Evolutionary conservation across 495 filamentous ascomycete species (phyloP).

Genomic region (Neurospora sp.): DNA sequence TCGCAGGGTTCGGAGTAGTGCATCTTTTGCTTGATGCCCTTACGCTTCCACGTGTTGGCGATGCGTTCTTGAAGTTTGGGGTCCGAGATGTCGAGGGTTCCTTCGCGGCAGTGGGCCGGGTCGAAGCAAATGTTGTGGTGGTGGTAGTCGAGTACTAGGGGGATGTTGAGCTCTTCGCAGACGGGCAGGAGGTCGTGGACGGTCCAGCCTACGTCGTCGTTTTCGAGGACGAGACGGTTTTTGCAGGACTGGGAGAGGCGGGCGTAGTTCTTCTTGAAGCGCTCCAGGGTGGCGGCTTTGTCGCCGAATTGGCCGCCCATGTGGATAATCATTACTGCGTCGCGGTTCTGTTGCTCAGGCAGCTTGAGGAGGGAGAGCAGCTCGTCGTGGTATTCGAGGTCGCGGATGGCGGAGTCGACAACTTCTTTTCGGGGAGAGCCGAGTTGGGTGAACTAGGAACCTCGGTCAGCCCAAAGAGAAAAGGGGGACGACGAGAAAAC

Average conservation of each 20-base stretch:
- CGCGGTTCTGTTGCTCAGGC: conserved; percentile 68
- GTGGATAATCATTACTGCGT: conserved; percentile 91
- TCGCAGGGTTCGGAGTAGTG: conserved; percentile 81
- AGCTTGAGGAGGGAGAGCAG: conserved; percentile 69
- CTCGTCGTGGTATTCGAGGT: conserved; percentile 86
- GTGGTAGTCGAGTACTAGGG: conserved; percentile 85
- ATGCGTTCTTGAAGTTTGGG: conserved; percentile 50
- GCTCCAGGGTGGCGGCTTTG: conserved; percentile 68
- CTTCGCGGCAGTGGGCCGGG: conserved; percentile 59
- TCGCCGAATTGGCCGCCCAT: conserved; percentile 90
- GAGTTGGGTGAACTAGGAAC: conserved; percentile 65
- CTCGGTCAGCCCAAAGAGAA: too few relatives aligned
- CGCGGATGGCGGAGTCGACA: conserved; percentile 62
- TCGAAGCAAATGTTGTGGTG: conserved; percentile 95
- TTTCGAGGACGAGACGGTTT: conserved; percentile 78
- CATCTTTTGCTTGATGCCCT: conserved; percentile 89
- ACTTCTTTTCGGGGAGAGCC: conserved; percentile 70
- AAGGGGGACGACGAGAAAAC: too few relatives aligned
- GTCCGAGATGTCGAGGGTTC: conserved; percentile 75
- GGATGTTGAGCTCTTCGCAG: conserved; percentile 89
- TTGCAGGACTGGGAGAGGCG: conserved; percentile 55
- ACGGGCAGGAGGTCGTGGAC: conserved; percentile 87
- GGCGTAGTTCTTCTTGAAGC: conserved; percentile 73
- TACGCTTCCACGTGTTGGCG: conserved; percentile 72
- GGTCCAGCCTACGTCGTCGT: conserved; percentile 83